Evolutionary conservation across 768 basidiomycete species (phyloP).

Genomic region (Tricholoma hemisulphureum): DNA sequence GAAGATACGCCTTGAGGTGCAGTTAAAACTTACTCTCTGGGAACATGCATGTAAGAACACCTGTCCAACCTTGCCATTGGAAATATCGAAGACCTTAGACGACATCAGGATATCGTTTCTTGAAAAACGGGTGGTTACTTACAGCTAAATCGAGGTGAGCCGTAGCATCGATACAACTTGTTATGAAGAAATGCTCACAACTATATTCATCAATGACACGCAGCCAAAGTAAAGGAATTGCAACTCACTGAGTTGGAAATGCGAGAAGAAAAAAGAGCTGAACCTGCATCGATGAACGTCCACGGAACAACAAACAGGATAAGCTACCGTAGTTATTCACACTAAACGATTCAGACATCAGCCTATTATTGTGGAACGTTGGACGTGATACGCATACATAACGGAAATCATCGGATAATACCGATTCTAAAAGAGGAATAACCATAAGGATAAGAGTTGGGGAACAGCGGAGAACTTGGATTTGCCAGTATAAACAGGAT

Average conservation of each 20-base stretch:
- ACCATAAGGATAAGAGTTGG: neutral
- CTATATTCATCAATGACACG: constrained; percentile 11
- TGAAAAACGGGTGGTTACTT: constrained; percentile 4
- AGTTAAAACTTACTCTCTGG: constrained; percentile 45
- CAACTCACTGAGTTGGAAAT: constrained; percentile 39
- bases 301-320: neutral
- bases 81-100: constrained; percentile 44
- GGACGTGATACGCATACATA: constrained; percentile 37
- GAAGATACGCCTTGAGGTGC: neutral
- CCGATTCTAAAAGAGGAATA: constrained; percentile 44
- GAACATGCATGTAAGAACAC: constrained; percentile 50
- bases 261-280: constrained; percentile 42
- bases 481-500: constrained; percentile 52
- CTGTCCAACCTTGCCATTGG: constrained; percentile 63
- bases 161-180: neutral
- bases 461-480: neutral
- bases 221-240: constrained; percentile 4
- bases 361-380: neutral
- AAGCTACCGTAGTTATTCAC: constrained; percentile 54
- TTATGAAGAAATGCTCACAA: constrained; percentile 27
- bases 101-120: neutral
- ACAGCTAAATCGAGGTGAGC: constrained; percentile 22
- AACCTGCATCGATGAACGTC: neutral
- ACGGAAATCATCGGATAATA: constrained; percentile 53
- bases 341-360: constrained; percentile 23